These are phyloP conservation scores for Xylaria multiplex DNA, from an alignment of 2,329 filamentous ascomycete genomes.

Conservation along the genomic window DNA sequence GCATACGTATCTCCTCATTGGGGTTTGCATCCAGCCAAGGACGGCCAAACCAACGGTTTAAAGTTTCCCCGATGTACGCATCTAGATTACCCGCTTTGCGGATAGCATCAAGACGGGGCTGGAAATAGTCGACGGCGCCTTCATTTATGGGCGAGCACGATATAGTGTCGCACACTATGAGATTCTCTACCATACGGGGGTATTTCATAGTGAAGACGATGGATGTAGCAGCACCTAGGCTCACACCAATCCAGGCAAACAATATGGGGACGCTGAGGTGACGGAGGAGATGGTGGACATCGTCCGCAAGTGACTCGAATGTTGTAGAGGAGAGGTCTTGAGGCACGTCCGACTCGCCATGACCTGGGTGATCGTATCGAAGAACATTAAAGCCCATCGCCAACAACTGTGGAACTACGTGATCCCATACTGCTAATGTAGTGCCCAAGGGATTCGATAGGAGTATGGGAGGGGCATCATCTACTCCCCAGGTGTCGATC, in stretches of 20 bases:
- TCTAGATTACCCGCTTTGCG: conserved; percentile 49
- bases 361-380: conserved; percentile 57
- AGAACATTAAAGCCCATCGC: conserved; percentile 53
- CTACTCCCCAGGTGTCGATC: neutral
- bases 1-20: conserved; percentile 51
- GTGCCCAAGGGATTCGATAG: conserved; percentile 55
- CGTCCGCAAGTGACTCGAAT: conserved; percentile 53
- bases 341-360: conserved; percentile 53
- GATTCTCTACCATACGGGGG: conserved; percentile 51
- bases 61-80: conserved; percentile 46
- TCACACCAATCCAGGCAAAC: conserved; percentile 57
- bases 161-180: conserved; percentile 56
- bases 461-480: conserved; percentile 41
- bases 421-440: conserved; percentile 53
- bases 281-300: conserved; percentile 51
- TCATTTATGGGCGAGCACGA: conserved; percentile 52
- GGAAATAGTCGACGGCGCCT: conserved; percentile 52
- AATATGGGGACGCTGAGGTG: conserved; percentile 48
- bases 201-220: conserved; percentile 53
- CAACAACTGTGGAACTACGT: conserved; percentile 50
- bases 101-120: conserved; percentile 49
- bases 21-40: conserved; percentile 51
- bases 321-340: conserved; percentile 50
- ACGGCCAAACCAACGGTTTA: conserved; percentile 56
- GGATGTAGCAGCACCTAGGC: conserved; percentile 56